Evolutionary conservation across 495 filamentous ascomycete species (phyloP).

Genomic region (Patellaria atrata): DNA sequence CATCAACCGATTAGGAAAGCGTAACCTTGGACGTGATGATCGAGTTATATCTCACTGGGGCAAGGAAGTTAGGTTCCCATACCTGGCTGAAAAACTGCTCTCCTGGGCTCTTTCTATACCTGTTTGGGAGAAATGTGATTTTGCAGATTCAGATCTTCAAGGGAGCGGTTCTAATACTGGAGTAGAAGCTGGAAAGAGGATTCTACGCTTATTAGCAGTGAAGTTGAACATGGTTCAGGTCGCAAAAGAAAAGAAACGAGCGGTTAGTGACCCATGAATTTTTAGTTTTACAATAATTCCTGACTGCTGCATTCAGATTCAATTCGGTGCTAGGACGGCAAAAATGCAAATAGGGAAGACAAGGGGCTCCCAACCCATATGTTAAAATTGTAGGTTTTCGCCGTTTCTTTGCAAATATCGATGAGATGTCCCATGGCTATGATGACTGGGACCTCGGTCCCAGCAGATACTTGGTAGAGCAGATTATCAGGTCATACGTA

Average conservation of each 20-base stretch:
- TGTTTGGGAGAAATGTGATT: conserved; percentile 78
- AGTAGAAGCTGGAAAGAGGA: conserved; percentile 64
- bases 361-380: conserved; percentile 30
- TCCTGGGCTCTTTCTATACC: conserved; percentile 59
- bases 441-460: too few species aligned
- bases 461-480: too few species aligned
- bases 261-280: conserved; percentile 28
- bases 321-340: conserved; percentile 30
- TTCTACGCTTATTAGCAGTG: conserved; percentile 65
- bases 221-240: conserved; percentile 54
- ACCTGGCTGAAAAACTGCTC: conserved; percentile 73
- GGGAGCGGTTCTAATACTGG: conserved; percentile 12
- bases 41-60: conserved; percentile 82
- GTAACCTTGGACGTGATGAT: conserved; percentile 90
- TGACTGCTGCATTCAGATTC: conserved; percentile 19
- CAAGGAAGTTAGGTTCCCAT: conserved; percentile 84
- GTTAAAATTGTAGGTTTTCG: too few species aligned
- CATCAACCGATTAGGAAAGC: conserved; percentile 69
- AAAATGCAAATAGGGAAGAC: conserved; percentile 30
- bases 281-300: neutral
- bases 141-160: conserved; percentile 29
- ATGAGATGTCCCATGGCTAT: too few species aligned
- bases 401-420: too few species aligned
- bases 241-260: conserved; percentile 79
- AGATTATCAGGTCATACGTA: too few species aligned